Percentiles rank a stretch among this genome's conserved stretches.
Evolutionary conservation across 164 flowering plant species (phyloP).

Genomic region (Buxus sempervirens): DNA sequence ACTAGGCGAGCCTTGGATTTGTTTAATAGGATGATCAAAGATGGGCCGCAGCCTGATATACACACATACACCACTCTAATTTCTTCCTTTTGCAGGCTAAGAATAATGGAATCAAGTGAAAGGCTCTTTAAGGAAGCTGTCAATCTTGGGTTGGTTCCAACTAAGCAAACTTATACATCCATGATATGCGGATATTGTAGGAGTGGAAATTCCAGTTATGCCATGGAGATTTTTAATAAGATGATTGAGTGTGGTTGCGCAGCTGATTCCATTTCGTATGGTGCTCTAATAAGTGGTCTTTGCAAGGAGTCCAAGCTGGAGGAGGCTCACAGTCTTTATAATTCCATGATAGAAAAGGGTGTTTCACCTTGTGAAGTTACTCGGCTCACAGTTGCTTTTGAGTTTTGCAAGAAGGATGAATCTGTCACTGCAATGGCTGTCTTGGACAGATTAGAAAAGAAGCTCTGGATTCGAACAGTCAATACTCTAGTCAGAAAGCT

Average conservation of each 20-base stretch:
- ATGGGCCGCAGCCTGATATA: slow-evolving; percentile 63
- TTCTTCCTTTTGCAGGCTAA: slow-evolving; percentile 60
- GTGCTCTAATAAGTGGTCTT: slow-evolving; percentile 87
- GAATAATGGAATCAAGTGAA: slow-evolving; percentile 58
- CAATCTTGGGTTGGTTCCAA: slow-evolving; percentile 55
- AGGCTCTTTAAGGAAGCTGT: slow-evolving; percentile 55
- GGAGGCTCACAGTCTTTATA: slow-evolving; percentile 58
- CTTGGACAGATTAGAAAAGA: slow-evolving; percentile 66
- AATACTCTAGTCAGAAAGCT: slow-evolving; percentile 80
- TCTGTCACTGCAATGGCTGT: slow-evolving; percentile 48
- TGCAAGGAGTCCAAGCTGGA: slow-evolving; percentile 71
- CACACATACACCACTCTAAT: slow-evolving; percentile 63
- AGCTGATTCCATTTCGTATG: slow-evolving; percentile 76
- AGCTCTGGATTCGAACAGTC: slow-evolving; percentile 64
- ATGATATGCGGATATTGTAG: slow-evolving; percentile 78
- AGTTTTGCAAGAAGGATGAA: slow-evolving; percentile 69
- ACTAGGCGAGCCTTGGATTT: slow-evolving; percentile 42
- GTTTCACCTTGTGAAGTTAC: slow-evolving; percentile 89
- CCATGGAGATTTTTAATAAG: slow-evolving; percentile 43
- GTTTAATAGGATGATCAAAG: slow-evolving; percentile 53
- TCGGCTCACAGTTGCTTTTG: slow-evolving; percentile 72
- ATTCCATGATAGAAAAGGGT: slow-evolving; percentile 72
- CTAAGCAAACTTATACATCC: slow-evolving; percentile 80
- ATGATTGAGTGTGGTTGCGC: slow-evolving; percentile 59
- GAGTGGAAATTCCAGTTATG: slow-evolving; percentile 41